These are phyloP conservation scores for Diplodia corticola DNA, from an alignment of 2,329 filamentous ascomycete genomes.

Conservation along the genomic window DNA sequence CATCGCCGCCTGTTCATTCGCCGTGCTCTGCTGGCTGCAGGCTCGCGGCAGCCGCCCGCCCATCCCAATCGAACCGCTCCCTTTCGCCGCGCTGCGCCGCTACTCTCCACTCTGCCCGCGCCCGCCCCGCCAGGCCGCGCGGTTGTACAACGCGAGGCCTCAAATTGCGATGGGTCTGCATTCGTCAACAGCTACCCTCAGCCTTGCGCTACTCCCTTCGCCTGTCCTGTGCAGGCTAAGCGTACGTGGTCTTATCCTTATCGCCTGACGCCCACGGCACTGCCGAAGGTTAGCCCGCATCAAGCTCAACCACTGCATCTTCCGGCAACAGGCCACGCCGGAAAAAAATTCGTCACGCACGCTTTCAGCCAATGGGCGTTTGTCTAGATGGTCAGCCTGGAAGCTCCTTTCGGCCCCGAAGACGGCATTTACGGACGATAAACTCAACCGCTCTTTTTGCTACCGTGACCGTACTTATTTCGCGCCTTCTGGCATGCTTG, in stretches of 20 bases:
- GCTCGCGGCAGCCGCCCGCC: neutral
- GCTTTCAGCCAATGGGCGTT: too few species aligned
- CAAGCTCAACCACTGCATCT: neutral
- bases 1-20: neutral
- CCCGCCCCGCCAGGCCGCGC: conserved; percentile 4
- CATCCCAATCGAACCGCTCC: neutral
- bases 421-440: neutral
- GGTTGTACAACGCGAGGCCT: neutral
- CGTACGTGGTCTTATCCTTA: conserved; percentile 17
- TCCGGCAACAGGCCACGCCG: neutral
- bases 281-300: too few species aligned
- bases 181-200: conserved; percentile 1
- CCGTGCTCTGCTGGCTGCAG: neutral
- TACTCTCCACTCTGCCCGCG: neutral
- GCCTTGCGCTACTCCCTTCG: neutral
- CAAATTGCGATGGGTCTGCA: conserved; percentile 16
- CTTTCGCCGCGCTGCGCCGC: neutral
- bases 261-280: conserved; percentile 1
- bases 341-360: neutral
- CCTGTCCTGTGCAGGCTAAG: conserved; percentile 6
- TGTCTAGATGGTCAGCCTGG: neutral
- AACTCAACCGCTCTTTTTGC: neutral
- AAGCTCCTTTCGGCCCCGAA: neutral
- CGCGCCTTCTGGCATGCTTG: neutral
- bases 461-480: neutral